Base-by-base conservation (phyloP, 1,139 yeast genomes). In the Magnusiomyces fungicola region DNA sequence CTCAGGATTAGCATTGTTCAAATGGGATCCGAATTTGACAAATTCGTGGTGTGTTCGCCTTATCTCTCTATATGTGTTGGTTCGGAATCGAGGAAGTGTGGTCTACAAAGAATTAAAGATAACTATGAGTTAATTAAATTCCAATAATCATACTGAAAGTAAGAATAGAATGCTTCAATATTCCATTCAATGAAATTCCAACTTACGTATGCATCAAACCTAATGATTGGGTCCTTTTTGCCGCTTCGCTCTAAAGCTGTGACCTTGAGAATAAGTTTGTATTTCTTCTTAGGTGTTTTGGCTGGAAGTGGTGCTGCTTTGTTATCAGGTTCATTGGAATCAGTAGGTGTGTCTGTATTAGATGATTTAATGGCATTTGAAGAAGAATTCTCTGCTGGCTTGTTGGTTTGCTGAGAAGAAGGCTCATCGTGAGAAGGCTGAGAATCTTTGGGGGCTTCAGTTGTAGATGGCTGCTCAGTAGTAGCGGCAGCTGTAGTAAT, bases 21-120 rank as follows among this genome's bases (percentile, higher is more conserved):
- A 71, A 62, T 84, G 92, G 59, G 80, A 81, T 68, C 86, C 87
- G 61, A 94, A 79, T 57, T 80, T 79, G 42, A 76, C 78, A 56
- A 89, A 74, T 64, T 92, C 99, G 53, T 76, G 76, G 61, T 79
- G 86, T 0, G 96, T 83, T 51, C 97, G 77, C 55, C 96, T 79
- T 22, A 92, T 71, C 52, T 83, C 92, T 52, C 81, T 79, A 64
- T 85, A 90, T 4, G 69, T 66, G 7, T 78, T 69, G 53, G 86
- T 89, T 51, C 97, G 74, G 65, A 80, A 92, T 46, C 83, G 77
- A 5, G 95, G 92, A 41, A 90, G 70, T 45, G 82, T 82, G 5
- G 81, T 75, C 56, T 71, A 38, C 22, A 23, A 14, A 39, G 5
- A 32, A 32, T 12, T 12, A 16, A 34, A 34, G 5, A 3, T 18